phyloP scores from a whole-genome alignment of 371 early-diverging fungal genomes.

The Mortierella sp. region DNA sequence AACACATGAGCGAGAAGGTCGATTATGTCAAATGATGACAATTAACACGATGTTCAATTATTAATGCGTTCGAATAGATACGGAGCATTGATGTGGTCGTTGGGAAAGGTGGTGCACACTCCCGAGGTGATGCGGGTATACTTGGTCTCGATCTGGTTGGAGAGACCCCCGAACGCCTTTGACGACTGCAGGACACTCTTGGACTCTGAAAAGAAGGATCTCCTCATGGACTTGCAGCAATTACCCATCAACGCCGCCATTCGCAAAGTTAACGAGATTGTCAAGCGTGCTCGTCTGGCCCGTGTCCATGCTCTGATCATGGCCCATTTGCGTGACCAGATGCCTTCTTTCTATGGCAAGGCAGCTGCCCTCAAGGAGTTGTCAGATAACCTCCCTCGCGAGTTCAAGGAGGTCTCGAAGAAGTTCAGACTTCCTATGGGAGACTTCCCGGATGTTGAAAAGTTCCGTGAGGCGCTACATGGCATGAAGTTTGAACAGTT shows the following conservation, averaged over 20 bases:
- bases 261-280: constrained; percentile 92
- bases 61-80: constrained; percentile 60
- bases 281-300: constrained; percentile 90
- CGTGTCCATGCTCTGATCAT: constrained; percentile 87
- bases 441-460: constrained; percentile 67
- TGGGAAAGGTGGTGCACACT: constrained; percentile 89
- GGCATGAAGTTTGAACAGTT: constrained; percentile 59
- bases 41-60: neutral
- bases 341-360: constrained; percentile 87
- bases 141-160: constrained; percentile 86
- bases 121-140: constrained; percentile 94
- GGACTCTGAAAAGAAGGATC: constrained; percentile 82
- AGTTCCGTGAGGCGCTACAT: constrained; percentile 54
- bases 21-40: too few relatives aligned
- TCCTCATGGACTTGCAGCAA: constrained; percentile 80
- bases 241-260: constrained; percentile 89
- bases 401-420: constrained; percentile 68
- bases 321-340: constrained; percentile 80
- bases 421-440: constrained; percentile 70
- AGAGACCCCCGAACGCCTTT: constrained; percentile 78
- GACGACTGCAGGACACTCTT: constrained; percentile 82
- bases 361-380: constrained; percentile 71
- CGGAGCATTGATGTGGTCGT: constrained; percentile 96
- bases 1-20: neutral
- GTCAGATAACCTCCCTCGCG: constrained; percentile 66